Base-by-base conservation (phyloP, 2,329 filamentous ascomycete species). In the Aspergillus tanneri region DNA sequence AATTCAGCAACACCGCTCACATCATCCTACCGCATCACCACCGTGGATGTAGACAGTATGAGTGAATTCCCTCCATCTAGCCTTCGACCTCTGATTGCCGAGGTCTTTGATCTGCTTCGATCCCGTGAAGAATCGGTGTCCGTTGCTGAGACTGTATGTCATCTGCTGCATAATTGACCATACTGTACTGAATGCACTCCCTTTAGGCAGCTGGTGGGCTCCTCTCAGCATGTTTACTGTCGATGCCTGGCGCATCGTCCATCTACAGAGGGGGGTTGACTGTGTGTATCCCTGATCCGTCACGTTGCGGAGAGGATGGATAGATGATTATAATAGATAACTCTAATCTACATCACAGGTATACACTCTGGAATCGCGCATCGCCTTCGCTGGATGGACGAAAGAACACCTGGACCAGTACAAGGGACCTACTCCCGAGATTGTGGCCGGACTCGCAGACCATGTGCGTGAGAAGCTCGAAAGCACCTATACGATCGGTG, bases 231-330 rank as follows among this genome's bases (percentile, higher is more conserved):
- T 72, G 77, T 34, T 69, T 86, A 16, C 76, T 86, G 49, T 76
- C 79, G 46, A 75, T 72, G 12, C 79, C 82, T 0, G 83, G 83
- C 28, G 82, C 83, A 14, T 80, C 76, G 5, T 64, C 66, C 11
- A 74, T 81, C 62, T 86, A 83, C 72, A 76, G 76, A 54, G 82
- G 83, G 46, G 83, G 83, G n/a, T 66, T 84, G 25, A 85, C 81
- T 0, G 72, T 74, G 56, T 9, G 24, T 8, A 38, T 14, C 19
- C 11, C 12, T 19, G 9, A 22, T 8, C 18, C n/a, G n/a, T n/a
- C n/a, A n/a, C n/a, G n/a, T n/a, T n/a, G n/a, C n/a, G n/a, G n/a
- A n/a, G n/a, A n/a, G n/a, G n/a, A n/a, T n/a, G n/a, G n/a, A n/a
- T n/a, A n/a, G n/a, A n/a, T n/a, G n/a, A n/a, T n/a, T n/a, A n/a